These are phyloP conservation scores for Zygosaccharomyces siamensis DNA, from an alignment of 805 yeast genomes.

Conservation along the genomic window DNA sequence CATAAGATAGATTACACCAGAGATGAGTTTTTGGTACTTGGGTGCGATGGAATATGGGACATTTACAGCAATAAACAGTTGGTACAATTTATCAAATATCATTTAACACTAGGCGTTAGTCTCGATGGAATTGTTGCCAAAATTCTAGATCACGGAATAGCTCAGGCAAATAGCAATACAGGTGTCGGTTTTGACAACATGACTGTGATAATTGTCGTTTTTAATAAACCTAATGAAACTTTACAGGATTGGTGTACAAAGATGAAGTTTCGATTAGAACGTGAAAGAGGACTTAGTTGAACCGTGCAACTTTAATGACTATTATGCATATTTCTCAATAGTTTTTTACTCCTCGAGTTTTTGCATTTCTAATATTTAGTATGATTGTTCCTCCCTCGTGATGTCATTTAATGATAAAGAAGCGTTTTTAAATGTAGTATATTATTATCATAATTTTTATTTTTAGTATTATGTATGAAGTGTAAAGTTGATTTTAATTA, in stretches of 20 bases:
- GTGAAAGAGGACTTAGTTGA: conserved; percentile 28
- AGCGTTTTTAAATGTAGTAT: neutral
- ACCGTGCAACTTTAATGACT: neutral
- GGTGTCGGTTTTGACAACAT: conserved; percentile 82
- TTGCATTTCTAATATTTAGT: conserved; percentile 6
- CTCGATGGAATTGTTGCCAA: conserved; percentile 55
- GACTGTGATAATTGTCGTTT: conserved; percentile 66
- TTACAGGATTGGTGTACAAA: conserved; percentile 55
- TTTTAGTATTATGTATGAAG: neutral
- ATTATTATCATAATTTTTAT: neutral
- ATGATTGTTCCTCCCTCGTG: neutral
- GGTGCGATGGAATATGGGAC: conserved; percentile 87
- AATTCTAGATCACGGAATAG: conserved; percentile 59
- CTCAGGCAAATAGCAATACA: conserved; percentile 65
- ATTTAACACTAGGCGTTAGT: conserved; percentile 52
- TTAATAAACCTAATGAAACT: conserved; percentile 44
- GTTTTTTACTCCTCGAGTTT: neutral
- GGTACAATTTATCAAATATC: conserved; percentile 50
- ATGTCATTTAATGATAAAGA: conserved; percentile 6
- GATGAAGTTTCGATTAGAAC: conserved; percentile 43
- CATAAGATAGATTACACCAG: conserved; percentile 41
- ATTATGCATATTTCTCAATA: neutral
- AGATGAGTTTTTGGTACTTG: conserved; percentile 68
- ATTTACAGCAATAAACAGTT: conserved; percentile 54
- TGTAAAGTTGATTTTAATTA: neutral